These are phyloP conservation scores for Apiospora kogelbergensis DNA, from an alignment of 2,329 filamentous ascomycete genomes.

Conservation along the genomic window DNA sequence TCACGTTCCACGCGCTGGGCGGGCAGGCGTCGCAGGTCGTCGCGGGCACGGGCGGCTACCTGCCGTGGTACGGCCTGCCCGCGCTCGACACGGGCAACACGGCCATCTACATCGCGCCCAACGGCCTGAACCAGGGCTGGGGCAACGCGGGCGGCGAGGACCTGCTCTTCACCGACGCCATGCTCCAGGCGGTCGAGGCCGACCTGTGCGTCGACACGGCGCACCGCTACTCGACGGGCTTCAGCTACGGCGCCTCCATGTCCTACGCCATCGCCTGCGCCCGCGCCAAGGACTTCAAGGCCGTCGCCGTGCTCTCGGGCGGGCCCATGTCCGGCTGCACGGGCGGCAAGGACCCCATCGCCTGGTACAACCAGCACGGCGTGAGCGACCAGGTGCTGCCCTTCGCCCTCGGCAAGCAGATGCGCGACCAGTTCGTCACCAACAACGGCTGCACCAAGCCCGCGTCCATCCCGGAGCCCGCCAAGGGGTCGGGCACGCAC, in stretches of 20 bases:
- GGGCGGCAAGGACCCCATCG: conserved; percentile 1
- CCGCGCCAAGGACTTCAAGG: background rate
- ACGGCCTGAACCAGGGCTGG: conserved; percentile 3
- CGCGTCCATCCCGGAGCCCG: background rate
- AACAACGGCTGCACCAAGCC: conserved; percentile 2
- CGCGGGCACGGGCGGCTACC: background rate
- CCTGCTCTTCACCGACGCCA: background rate
- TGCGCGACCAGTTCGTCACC: background rate
- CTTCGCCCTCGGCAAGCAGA: background rate
- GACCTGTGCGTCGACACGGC: background rate
- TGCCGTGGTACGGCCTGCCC: background rate
- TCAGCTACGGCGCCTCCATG: conserved; percentile 5
- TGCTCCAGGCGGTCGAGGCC: background rate
- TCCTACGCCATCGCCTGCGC: conserved; percentile 8
- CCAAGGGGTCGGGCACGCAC: background rate
- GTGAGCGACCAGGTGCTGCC: conserved; percentile 3
- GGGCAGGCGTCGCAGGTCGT: background rate
- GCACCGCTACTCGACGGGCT: background rate
- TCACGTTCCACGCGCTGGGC: conserved; percentile 3
- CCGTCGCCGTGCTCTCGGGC: conserved; percentile 2
- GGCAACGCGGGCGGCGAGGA: background rate
- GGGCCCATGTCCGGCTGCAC: background rate
- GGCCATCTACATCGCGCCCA: conserved; percentile 2
- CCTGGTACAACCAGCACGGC: background rate
- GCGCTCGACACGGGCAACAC: background rate